Conservation (phyloP, 257 asterid genomes). For the Gynochthodes officinalis region DNA sequence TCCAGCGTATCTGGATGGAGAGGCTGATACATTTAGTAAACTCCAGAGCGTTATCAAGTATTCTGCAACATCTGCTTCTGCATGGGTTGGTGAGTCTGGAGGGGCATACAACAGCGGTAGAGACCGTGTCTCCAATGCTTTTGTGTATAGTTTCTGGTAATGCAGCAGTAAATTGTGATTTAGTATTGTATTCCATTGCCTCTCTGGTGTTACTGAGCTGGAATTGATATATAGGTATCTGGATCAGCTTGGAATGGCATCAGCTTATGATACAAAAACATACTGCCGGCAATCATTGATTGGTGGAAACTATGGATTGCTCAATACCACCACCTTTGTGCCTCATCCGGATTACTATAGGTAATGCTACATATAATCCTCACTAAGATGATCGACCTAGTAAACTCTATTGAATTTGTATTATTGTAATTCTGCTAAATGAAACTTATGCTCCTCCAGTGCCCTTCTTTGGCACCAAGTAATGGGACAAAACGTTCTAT, state of each 20-base stretch:
- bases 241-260: conserved; percentile 74
- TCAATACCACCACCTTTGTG: conserved; percentile 56
- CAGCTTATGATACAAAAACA: conserved; percentile 59
- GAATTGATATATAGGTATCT: conserved; percentile 51
- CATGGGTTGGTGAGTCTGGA: conserved; percentile 90
- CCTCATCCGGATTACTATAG: conserved; percentile 95
- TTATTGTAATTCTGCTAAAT: too few species aligned
- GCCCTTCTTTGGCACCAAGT: conserved; percentile 91
- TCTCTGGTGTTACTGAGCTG: neutral
- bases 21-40: conserved; percentile 35
- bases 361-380: conserved; percentile 24
- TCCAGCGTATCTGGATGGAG: conserved; percentile 58
- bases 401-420: too few species aligned
- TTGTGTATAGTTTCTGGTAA: conserved; percentile 78
- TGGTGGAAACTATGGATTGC: conserved; percentile 90
- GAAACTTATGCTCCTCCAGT: conserved; percentile 41
- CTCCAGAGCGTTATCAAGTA: conserved; percentile 35
- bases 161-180: neutral
- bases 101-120: conserved; percentile 79
- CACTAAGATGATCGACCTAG: too few species aligned
- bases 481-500: conserved; percentile 64
- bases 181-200: neutral
- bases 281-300: conserved; percentile 77
- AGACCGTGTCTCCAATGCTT: conserved; percentile 63
- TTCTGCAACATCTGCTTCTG: conserved; percentile 42